Base-by-base conservation (phyloP, 805 yeast genomes). In the Schizosaccharomyces cryophilus region DNA sequence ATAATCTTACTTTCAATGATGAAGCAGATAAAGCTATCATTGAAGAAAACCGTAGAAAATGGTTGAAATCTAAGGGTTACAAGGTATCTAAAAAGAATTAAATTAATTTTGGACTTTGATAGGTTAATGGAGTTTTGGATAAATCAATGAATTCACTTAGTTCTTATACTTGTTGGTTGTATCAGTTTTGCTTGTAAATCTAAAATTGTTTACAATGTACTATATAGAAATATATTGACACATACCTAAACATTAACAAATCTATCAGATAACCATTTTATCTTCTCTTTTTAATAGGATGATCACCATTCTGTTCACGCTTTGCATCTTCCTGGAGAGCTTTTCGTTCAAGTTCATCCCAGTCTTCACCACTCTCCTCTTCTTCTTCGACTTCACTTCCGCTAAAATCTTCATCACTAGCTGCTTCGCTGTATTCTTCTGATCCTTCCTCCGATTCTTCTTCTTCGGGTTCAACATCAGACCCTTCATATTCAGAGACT, bases 1-100 rank as follows among this genome's bases (percentile, higher is more conserved):
- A 59, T 11, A 31, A n/a, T 21, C 15, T 26, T 21, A 42, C 48
- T 24, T 60, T 60, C 42, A 42, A 60, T 19, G 58, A 54, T 29
- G 54, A 60, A 21, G 62, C 58, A 19, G 62, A 60, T 30, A 54
- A 42, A 26, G 59, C 26, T 31, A 35, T 60, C 29, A 60, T 60
- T 21, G 62, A 48, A 19, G 54, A 24, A 21, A 31, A 29, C 11
- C 58, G 47, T 42, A 31, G 42, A 35, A 54, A 54, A 31, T 38
- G 31, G 62, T 26, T 54, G 60, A 60, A 60, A 21, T 54, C 84
- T 75, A 93, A 90, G 94, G 86, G 96, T 80, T 95, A 95, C 73
- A 82, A 81, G 80, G 96, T 51, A 24, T 21, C 56, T 24, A 51
- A 51, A 21, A 51, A 51, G 24, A 51, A 51, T 11, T 51, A 21